Conservation (phyloP, 331 rosid species). For the Rosa hybrid region DNA sequence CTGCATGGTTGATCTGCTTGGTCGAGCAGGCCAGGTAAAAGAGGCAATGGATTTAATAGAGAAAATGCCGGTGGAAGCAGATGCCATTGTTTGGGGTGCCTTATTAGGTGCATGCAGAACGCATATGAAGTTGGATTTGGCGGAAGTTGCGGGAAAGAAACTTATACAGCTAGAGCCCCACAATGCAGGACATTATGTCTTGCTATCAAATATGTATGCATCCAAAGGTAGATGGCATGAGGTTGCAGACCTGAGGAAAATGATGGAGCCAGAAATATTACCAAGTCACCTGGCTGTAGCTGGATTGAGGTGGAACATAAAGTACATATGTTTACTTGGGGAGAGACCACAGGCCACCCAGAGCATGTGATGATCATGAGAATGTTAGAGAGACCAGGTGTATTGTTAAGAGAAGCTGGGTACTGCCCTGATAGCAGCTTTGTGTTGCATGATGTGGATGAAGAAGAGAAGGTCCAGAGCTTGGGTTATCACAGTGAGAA, state of each 20-base stretch:
- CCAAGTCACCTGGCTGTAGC: conserved; percentile 85
- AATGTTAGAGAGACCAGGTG: conserved; percentile 58
- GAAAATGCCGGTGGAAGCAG: conserved; percentile 68
- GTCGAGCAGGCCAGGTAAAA: conserved; percentile 62
- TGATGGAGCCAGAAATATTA: conserved; percentile 53
- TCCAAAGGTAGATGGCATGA: conserved; percentile 68
- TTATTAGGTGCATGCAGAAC: conserved; percentile 68
- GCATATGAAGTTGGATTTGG: conserved; percentile 64
- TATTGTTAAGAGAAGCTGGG: conserved; percentile 73
- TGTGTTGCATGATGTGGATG: conserved; percentile 79
- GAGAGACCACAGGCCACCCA: conserved; percentile 63
- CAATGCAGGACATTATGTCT: conserved; percentile 67
- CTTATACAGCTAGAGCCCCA: conserved; percentile 71
- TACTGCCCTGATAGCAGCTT: conserved; percentile 68
- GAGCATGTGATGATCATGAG: conserved; percentile 59
- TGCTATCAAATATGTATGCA: conserved; percentile 79
- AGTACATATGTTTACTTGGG: conserved; percentile 76
- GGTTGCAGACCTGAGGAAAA: conserved; percentile 52
- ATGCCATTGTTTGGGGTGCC: conserved; percentile 77
- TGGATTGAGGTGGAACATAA: conserved; percentile 85
- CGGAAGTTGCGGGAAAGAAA: conserved; percentile 64
- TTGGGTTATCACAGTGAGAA: conserved; percentile 78
- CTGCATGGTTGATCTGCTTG: conserved; percentile 81
- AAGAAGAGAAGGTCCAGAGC: conserved; percentile 78
- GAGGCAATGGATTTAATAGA: conserved; percentile 63